phyloP scores from a whole-genome alignment of 805 yeast species.

The Pichia gijzeniarum region DNA sequence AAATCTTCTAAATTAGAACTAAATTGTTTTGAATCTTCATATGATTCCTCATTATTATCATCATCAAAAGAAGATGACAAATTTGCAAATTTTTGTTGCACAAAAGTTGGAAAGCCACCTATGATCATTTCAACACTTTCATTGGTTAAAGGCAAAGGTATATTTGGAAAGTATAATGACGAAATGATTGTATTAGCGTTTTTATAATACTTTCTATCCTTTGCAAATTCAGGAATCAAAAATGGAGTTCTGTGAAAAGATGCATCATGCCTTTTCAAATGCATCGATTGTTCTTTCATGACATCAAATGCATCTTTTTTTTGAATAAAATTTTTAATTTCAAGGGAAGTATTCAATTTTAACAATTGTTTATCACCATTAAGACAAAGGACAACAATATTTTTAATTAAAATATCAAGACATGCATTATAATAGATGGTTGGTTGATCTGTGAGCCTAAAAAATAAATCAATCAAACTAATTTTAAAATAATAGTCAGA shows the following conservation, averaged over 20 bases:
- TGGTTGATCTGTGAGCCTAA: slow-evolving; percentile 62
- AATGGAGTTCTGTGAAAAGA: slow-evolving; percentile 80
- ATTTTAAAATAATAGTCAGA: slow-evolving; percentile 23
- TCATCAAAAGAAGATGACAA: slow-evolving; percentile 4
- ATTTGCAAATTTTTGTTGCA: slow-evolving; percentile 15
- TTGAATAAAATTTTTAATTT: slow-evolving; percentile 53
- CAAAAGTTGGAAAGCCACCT: slow-evolving; percentile 27
- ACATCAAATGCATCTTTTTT: slow-evolving; percentile 42
- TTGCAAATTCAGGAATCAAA: slow-evolving; percentile 46
- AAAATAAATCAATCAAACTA: slow-evolving; percentile 22
- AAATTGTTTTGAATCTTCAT: slow-evolving; percentile 5
- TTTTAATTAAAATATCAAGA: slow-evolving; percentile 44
- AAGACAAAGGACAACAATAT: slow-evolving; percentile 29
- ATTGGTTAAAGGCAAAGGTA: slow-evolving; percentile 51
- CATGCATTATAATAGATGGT: slow-evolving; percentile 57
- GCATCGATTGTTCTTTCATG: slow-evolving; percentile 52
- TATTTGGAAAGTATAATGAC: slow-evolving; percentile 56
- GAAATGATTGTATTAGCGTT: slow-evolving; percentile 50
- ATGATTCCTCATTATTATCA: slow-evolving; percentile 2
- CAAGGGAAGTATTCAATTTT: slow-evolving; percentile 50
- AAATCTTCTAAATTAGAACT: slow-evolving; percentile 11
- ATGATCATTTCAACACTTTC: slow-evolving; percentile 40
- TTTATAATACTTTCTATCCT: slow-evolving; percentile 42
- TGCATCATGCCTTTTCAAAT: slow-evolving; percentile 66
- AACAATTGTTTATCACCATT: slow-evolving; percentile 26